phyloP scores from a whole-genome alignment of 176 grass and related monocot genomes.

The Tillandsia fasciculata region DNA sequence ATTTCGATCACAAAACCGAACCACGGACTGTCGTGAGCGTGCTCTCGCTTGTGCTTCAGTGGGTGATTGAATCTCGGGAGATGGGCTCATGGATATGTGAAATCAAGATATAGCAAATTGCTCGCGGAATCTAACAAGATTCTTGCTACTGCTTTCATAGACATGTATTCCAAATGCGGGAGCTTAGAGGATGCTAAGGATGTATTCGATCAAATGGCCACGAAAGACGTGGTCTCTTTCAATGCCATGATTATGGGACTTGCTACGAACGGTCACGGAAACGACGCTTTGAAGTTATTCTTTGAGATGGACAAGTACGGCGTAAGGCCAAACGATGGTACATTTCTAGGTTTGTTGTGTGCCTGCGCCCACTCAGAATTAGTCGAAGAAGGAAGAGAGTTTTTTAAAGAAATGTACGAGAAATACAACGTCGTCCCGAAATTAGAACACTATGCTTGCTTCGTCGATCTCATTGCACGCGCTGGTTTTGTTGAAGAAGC shows the following conservation, averaged over 20 bases:
- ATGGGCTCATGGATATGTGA: constrained; percentile 18
- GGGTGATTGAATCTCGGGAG: constrained; percentile 19
- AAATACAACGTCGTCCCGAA: constrained; percentile 2
- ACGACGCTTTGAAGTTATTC: constrained; percentile 9
- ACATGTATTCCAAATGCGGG: constrained; percentile 21
- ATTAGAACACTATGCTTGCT: constrained; percentile 18
- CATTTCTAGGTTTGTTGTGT: constrained; percentile 16
- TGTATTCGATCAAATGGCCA: constrained; percentile 2
- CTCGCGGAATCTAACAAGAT: constrained; percentile 13
- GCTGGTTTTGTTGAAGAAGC: constrained; percentile 9
- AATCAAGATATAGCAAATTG: background rate
- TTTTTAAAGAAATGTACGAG: constrained; percentile 2
- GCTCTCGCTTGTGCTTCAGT: constrained; percentile 15
- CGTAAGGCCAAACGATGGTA: constrained; percentile 7
- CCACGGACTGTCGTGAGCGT: constrained; percentile 16
- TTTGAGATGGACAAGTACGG: constrained; percentile 9
- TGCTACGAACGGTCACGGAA: constrained; percentile 10
- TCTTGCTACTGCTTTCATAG: constrained; percentile 17
- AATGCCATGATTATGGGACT: constrained; percentile 25
- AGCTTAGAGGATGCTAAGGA: constrained; percentile 11
- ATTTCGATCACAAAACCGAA: constrained; percentile 4
- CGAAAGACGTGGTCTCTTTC: constrained; percentile 8
- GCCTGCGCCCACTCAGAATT: constrained; percentile 19
- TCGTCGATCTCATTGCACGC: constrained; percentile 18
- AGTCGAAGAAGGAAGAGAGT: constrained; percentile 11